These are phyloP conservation scores for Penicillium sp. DNA, from an alignment of 2,329 filamentous ascomycete genomes.

Conservation along the genomic window DNA sequence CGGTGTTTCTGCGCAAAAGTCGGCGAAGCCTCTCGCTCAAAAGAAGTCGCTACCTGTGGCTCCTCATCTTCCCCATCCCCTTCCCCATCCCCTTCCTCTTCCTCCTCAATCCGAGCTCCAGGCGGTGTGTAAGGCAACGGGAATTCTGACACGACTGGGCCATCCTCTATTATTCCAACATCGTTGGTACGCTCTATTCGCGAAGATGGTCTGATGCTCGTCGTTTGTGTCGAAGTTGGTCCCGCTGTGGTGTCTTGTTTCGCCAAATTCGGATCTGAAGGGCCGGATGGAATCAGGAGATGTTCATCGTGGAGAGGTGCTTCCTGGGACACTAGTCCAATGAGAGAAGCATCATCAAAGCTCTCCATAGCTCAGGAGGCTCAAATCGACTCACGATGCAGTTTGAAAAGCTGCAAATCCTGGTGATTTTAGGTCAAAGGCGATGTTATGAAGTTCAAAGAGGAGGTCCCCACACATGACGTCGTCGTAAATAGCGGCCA, in stretches of 20 bases:
- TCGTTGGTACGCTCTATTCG: conserved; percentile 14
- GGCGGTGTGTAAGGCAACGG: conserved; percentile 32
- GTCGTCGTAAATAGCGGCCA: conserved; percentile 4
- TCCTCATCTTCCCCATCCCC: conserved; percentile 47
- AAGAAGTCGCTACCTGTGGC: conserved; percentile 44
- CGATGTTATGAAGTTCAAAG: background rate
- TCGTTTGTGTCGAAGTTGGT: conserved; percentile 14
- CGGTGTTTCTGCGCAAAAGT: conserved; percentile 40
- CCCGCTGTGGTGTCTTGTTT: conserved; percentile 9
- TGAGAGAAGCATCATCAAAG: conserved; percentile 37
- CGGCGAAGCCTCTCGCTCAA: conserved; percentile 43
- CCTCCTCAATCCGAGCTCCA: conserved; percentile 32
- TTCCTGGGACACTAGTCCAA: conserved; percentile 21
- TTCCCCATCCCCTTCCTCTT: conserved; percentile 37
- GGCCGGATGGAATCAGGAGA: conserved; percentile 1
- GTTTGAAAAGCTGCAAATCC: background rate
- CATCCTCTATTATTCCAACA: conserved; percentile 17
- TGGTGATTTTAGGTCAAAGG: background rate
- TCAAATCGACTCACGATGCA: background rate
- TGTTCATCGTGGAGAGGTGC: conserved; percentile 16
- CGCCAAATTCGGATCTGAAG: conserved; percentile 10
- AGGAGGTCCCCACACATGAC: conserved; percentile 4
- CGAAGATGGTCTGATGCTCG: conserved; percentile 2
- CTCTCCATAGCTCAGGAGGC: conserved; percentile 35
- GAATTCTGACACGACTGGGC: conserved; percentile 26